A percentile compares a stretch with the other conserved stretches of the same genome.
phyloP scores from a whole-genome alignment of 2,329 filamentous ascomycete species.

The Alternaria atra region DNA sequence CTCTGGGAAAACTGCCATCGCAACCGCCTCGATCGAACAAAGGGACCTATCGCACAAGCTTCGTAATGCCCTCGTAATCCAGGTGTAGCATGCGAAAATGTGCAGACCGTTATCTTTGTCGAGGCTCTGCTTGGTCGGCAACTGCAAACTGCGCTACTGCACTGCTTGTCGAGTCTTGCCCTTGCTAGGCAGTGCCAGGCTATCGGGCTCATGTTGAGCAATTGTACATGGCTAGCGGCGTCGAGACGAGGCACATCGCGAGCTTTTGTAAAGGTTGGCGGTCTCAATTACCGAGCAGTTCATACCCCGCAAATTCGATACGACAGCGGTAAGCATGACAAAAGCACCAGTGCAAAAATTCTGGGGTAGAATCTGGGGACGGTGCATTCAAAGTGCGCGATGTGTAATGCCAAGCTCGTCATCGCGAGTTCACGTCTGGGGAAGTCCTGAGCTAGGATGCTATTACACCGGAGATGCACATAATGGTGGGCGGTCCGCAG shows the following conservation, averaged over 20 bases:
- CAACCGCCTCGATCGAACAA: neutral
- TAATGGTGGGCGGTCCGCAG: neutral
- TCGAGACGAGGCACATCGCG: constrained; percentile 7
- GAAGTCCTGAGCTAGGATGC: neutral
- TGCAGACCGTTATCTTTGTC: neutral
- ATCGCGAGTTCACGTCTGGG: neutral
- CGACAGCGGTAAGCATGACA: neutral
- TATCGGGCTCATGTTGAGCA: neutral
- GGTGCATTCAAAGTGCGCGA: constrained; percentile 6
- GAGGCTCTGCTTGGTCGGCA: constrained; percentile 14
- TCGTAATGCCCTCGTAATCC: neutral
- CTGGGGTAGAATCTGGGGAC: constrained; percentile 16
- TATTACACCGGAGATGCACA: constrained; percentile 4
- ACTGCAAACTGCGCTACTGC: constrained; percentile 7
- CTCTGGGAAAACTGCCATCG: neutral
- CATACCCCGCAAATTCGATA: constrained; percentile 9
- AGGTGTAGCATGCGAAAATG: neutral
- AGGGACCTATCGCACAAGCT: constrained; percentile 1
- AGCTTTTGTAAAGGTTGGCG: neutral
- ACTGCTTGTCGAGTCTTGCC: constrained; percentile 3
- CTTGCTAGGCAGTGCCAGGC: neutral
- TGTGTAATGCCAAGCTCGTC: constrained; percentile 20
- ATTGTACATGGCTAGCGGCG: neutral
- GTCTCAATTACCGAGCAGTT: neutral
- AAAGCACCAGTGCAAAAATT: constrained; percentile 1